These are phyloP conservation scores for Tirmania nivea DNA, from an alignment of 495 filamentous ascomycete species.

Conservation along the genomic window DNA sequence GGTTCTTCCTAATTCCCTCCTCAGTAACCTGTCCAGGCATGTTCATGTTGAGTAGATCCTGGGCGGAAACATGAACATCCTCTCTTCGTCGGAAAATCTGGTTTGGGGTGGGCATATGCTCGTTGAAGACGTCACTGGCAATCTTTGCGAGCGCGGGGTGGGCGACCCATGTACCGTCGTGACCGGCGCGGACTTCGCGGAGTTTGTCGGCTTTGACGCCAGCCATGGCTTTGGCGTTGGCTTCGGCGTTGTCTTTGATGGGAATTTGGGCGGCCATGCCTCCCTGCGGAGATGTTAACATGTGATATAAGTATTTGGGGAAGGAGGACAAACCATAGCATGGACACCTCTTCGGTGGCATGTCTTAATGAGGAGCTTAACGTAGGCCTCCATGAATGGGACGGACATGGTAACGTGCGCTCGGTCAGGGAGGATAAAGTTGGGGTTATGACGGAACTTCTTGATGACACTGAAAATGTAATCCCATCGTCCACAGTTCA, in stretches of 20 bases:
- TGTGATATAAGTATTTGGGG: background rate
- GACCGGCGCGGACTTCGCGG: constrained; percentile 80
- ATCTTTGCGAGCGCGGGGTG: constrained; percentile 83
- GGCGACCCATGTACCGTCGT: constrained; percentile 79
- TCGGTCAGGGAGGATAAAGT: constrained; percentile 86
- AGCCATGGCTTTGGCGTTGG: constrained; percentile 89
- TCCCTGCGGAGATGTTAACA: constrained; percentile 29
- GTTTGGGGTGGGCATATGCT: constrained; percentile 97
- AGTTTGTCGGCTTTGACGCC: constrained; percentile 88
- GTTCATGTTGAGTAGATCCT: constrained; percentile 96
- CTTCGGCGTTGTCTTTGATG: constrained; percentile 76
- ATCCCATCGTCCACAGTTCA: constrained; percentile 98
- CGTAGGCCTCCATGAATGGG: constrained; percentile 96
- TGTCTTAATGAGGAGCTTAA: constrained; percentile 89
- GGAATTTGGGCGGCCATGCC: constrained; percentile 99
- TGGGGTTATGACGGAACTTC: constrained; percentile 87
- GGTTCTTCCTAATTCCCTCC: constrained; percentile 90
- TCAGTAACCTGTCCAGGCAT: constrained; percentile 86
- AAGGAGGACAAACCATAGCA: constrained; percentile 43
- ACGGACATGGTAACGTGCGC: constrained; percentile 90
- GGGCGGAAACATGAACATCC: constrained; percentile 65
- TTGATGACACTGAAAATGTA: constrained; percentile 99
- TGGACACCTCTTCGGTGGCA: constrained; percentile 90
- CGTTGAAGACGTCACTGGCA: constrained; percentile 88
- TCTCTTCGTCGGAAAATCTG: constrained; percentile 80